Conservation (phyloP, 2,329 filamentous ascomycete species). For the Didymella pomorum region DNA sequence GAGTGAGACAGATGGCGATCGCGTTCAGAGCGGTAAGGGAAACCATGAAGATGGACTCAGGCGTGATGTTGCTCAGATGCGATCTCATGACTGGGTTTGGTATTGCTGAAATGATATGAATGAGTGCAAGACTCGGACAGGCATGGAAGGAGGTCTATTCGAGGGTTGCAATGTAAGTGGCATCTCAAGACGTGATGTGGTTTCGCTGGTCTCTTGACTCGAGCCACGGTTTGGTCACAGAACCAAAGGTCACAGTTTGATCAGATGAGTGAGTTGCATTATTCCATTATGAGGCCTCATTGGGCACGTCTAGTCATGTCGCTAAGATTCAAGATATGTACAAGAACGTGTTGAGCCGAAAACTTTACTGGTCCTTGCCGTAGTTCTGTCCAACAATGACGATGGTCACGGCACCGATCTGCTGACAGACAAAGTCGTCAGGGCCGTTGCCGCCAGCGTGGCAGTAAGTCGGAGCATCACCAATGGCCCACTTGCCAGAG, state of each 20-base stretch:
- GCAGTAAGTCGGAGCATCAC: slow-evolving; percentile 29
- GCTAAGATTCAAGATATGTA: slow-evolving; percentile 16
- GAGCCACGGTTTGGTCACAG: background rate
- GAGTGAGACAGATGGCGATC: background rate
- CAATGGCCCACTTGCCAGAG: slow-evolving; percentile 23
- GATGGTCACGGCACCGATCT: slow-evolving; percentile 23
- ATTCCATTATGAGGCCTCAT: background rate
- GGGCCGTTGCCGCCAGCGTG: slow-evolving; percentile 30
- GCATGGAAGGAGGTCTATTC: background rate
- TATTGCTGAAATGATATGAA: too few species aligned
- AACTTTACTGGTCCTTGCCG: slow-evolving; percentile 3
- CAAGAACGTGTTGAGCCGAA: background rate
- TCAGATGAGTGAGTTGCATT: background rate
- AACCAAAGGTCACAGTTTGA: background rate
- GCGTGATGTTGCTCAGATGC: background rate
- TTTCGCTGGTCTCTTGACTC: background rate
- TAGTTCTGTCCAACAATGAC: slow-evolving; percentile 17
- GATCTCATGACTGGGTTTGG: background rate
- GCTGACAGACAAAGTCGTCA: slow-evolving; percentile 31
- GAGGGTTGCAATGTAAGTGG: background rate
- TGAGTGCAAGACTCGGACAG: background rate
- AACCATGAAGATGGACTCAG: background rate
- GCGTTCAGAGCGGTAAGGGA: background rate
- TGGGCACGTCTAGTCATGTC: background rate
- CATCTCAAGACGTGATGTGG: background rate